These are phyloP conservation scores for Phytophthora sojae DNA, from an alignment of 352 stramenopile species.

Conservation along the genomic window DNA sequence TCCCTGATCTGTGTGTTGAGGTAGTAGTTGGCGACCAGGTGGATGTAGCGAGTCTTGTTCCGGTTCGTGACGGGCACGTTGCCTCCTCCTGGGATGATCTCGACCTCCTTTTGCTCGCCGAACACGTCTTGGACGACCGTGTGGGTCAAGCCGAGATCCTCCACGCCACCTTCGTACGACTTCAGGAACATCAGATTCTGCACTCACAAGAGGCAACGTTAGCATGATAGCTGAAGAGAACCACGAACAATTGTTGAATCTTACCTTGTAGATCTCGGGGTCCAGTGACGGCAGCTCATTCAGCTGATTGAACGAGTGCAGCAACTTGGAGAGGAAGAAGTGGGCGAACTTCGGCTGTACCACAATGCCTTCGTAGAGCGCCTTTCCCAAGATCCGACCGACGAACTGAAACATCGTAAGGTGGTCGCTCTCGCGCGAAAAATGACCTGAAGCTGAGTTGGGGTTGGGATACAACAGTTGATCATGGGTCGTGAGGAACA, in stretches of 20 bases:
- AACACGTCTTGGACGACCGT: conserved; percentile 91
- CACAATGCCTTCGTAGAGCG: conserved; percentile 96
- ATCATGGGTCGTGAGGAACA: conserved; percentile 77
- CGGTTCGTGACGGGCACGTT: conserved; percentile 90
- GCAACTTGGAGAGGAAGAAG: conserved; percentile 95
- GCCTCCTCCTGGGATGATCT: conserved; percentile 91
- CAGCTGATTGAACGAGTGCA: conserved; percentile 77
- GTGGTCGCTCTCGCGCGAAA: conserved; percentile 77
- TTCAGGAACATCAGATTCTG: conserved; percentile 97
- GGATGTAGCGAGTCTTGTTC: conserved; percentile 97
- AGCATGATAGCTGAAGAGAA: not conserved
- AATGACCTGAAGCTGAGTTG: conserved; percentile 85
- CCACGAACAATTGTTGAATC: no score
- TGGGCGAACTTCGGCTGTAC: conserved; percentile 96
- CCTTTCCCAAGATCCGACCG: conserved; percentile 95
- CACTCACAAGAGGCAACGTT: not conserved
- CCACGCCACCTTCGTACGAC: conserved; percentile 93
- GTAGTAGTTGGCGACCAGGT: conserved; percentile 96
- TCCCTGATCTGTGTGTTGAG: conserved; percentile 93
- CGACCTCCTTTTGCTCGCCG: conserved; percentile 79
- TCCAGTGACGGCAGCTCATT: conserved; percentile 95
- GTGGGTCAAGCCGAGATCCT: conserved; percentile 93
- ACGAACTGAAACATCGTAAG: conserved; percentile 96
- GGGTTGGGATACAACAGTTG: conserved; percentile 96
- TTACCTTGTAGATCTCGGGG: conserved; percentile 92